Evolutionary conservation across 257 asterid species (phyloP).

Genomic region (Lycium ferocissimum): DNA sequence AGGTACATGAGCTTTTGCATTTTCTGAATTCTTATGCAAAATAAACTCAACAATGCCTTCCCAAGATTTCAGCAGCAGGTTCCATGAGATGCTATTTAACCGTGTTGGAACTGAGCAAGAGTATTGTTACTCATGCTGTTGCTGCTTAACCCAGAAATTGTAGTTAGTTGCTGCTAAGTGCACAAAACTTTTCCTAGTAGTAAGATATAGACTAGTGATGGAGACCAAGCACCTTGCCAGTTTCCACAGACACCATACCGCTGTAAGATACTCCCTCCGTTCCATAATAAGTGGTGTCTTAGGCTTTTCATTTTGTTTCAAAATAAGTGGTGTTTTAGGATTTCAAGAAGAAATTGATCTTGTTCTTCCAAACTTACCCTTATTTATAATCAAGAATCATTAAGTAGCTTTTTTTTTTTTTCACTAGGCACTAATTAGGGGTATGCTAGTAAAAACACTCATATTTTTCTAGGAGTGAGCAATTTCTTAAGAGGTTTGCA

Average conservation of each 20-base stretch:
- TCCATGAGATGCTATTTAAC: background rate
- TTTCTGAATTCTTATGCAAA: slow-evolving; percentile 18
- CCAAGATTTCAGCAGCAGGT: slow-evolving; percentile 13
- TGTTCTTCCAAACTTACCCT: no score
- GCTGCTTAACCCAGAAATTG: slow-evolving; percentile 1
- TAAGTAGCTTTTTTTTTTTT: no score
- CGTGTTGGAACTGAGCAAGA: background rate
- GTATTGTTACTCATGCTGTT: background rate
- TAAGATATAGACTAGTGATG: background rate
- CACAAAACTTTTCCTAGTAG: slow-evolving; percentile 12
- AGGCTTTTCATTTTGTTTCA: no score
- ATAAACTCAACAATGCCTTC: background rate
- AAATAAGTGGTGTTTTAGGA: no score
- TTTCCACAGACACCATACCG: background rate
- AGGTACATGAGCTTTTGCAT: slow-evolving; percentile 52
- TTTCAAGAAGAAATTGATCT: no score
- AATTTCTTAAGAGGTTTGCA: no score
- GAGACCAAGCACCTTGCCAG: background rate
- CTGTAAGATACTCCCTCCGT: background rate
- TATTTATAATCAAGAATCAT: no score
- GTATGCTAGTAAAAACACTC: no score
- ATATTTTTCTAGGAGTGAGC: no score
- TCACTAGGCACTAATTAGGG: no score
- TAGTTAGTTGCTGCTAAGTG: background rate
- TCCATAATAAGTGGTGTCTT: no score